phyloP scores from a whole-genome alignment of 192 early-diverging fungal species.

The Backusella psychrophila region DNA sequence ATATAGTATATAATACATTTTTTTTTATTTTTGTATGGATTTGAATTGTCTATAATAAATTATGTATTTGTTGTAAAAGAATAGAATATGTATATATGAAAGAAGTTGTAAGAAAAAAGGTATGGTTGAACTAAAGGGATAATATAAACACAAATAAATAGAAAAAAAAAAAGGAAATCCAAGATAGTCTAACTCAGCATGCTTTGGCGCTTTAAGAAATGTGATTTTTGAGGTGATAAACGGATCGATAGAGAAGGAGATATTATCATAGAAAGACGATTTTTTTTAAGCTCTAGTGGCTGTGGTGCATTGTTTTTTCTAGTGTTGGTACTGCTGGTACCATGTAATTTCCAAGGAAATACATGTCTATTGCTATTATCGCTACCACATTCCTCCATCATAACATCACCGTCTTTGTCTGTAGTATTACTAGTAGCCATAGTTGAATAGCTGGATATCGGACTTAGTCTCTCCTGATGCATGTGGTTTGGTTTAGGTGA shows the following conservation, averaged over 20 bases:
- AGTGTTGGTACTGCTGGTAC: neutral
- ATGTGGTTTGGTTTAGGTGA: neutral
- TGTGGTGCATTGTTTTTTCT: neutral
- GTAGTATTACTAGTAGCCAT: neutral
- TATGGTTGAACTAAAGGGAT: neutral
- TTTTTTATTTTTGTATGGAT: neutral
- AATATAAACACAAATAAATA: neutral
- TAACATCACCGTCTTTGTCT: neutral
- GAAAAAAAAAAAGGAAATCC: neutral
- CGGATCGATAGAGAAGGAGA: conserved; percentile 1
- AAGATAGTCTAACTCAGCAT: neutral
- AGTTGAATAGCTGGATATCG: neutral
- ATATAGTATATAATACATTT: neutral
- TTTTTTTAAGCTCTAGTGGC: neutral
- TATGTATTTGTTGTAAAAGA: neutral
- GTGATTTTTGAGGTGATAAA: neutral
- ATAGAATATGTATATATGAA: neutral
- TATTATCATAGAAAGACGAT: neutral
- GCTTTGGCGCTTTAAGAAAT: neutral
- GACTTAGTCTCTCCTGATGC: neutral
- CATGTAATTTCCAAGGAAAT: neutral
- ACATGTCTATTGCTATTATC: neutral
- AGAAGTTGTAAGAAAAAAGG: neutral
- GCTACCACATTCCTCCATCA: neutral
- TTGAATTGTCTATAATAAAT: neutral